Evolutionary conservation across 768 basidiomycete genomes (phyloP).

Genomic region (Psilocybe tampanensis): DNA sequence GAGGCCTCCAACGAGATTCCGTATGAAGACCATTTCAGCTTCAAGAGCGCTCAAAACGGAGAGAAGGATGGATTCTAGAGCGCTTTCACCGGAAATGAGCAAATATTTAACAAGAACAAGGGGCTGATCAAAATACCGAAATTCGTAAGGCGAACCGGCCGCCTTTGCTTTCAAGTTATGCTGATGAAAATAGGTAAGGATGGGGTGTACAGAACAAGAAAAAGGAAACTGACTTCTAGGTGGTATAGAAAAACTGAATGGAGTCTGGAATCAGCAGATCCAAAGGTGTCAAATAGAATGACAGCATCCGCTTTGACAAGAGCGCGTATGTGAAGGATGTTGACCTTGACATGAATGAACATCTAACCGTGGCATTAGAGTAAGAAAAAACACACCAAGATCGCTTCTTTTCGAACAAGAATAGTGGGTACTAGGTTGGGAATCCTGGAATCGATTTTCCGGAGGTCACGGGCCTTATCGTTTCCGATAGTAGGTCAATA

Average conservation of each 20-base stretch:
- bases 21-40: slow-evolving; percentile 94
- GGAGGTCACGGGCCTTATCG: slow-evolving; percentile 85
- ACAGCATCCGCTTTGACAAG: slow-evolving; percentile 93
- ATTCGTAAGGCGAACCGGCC: slow-evolving; percentile 81
- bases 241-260: slow-evolving; percentile 90
- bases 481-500: slow-evolving; percentile 12
- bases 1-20: slow-evolving; percentile 86
- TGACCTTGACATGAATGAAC: slow-evolving; percentile 55
- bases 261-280: slow-evolving; percentile 81
- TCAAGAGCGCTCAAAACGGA: slow-evolving; percentile 92
- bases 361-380: slow-evolving; percentile 1
- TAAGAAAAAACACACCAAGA: slow-evolving; percentile 60
- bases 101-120: slow-evolving; percentile 7
- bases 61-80: slow-evolving; percentile 89
- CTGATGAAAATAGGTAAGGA: slow-evolving; percentile 37
- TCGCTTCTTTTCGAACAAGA: slow-evolving; percentile 83
- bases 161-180: slow-evolving; percentile 81
- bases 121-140: slow-evolving; percentile 56
- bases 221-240: slow-evolving; percentile 59
- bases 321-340: slow-evolving; percentile 93
- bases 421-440: slow-evolving; percentile 96
- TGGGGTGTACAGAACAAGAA: background rate
- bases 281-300: slow-evolving; percentile 90
- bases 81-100: slow-evolving; percentile 49
- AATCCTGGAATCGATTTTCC: slow-evolving; percentile 93